Base-by-base conservation (phyloP, 1,284 basidiomycete species). In the Naganishia liquefaciens region DNA sequence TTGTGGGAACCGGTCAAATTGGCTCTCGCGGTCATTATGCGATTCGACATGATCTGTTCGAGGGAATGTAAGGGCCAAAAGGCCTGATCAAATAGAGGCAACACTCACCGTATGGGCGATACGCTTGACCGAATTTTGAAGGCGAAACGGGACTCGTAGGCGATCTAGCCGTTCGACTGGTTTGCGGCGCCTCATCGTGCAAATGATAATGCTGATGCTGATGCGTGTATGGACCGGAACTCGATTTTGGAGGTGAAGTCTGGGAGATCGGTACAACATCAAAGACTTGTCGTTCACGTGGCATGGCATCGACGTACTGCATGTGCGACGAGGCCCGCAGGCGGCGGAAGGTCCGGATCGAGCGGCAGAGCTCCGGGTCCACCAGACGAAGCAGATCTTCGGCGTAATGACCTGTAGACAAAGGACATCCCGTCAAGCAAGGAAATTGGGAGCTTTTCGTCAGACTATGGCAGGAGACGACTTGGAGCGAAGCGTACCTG, bases 271-370 rank as follows among this genome's bases (percentile, higher is more conserved):
- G 33, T 54, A 15, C 11, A 21, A 10, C 2, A 42, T 28, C 42
- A 58, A 19, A 44, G 37, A 15, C 82, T 76, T 50, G 83, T 81
- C 6, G 85, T 79, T 44, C 23, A 39, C 43, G n/a, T n/a, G 46
- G 11, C 84, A 80, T 68, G 85, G 80, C 73, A 82, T 83, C 62
- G 66, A 44, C 57, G 19, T 60, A 60, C 57, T 25, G 57, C 4
- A 49, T 60, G 57, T 1, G n/a, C 57, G 25, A 50, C 57, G 33
- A 39, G 9, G 7, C 46, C 21, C 2, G 64, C 19, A 25, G 73
- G 72, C 21, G 78, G 78, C 7, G 91, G 91, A 52, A 93, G 84
- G 84, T 93, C 91, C 69, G 91, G 91, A 79, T 93, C 91, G 62
- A 93, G 83, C 66, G 88, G 82, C 71, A 91, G 85, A 28, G 87